Evolutionary conservation across 31 red algal genomes (phyloP).

Genomic region (Asparagopsis taxiformis): DNA sequence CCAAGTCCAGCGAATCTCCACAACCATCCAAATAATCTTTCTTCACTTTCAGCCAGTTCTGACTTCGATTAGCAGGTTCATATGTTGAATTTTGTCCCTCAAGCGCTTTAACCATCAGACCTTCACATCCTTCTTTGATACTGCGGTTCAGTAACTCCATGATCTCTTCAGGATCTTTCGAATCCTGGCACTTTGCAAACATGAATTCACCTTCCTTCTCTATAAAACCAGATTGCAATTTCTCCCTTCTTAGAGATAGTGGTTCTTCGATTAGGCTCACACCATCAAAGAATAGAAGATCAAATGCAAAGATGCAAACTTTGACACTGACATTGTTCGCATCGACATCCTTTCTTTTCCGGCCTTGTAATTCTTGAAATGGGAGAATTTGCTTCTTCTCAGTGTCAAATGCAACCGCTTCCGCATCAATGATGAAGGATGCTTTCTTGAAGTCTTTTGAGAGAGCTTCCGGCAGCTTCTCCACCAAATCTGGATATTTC

Average conservation of each 20-base stretch:
- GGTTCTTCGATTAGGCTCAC: conserved; percentile 67
- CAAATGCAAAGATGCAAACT: conserved; percentile 98
- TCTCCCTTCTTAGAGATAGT: conserved; percentile 49
- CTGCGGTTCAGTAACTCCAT: conserved; percentile 76
- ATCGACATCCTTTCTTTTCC: conserved; percentile 90
- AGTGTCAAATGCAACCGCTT: conserved; percentile 90
- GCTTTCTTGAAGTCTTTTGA: conserved; percentile 26
- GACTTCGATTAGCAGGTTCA: conserved; percentile 95
- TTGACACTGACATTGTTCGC: conserved; percentile 82
- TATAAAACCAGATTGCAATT: conserved; percentile 51
- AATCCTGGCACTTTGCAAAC: conserved; percentile 87
- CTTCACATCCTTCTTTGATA: conserved; percentile 93
- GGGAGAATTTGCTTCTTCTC: conserved; percentile 75
- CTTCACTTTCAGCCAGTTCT: conserved; percentile 99
- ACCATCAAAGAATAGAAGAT: conserved; percentile 90
- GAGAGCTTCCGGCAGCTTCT: conserved; percentile 40
- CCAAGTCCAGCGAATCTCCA: conserved; percentile 97
- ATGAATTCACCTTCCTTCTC: conserved; percentile 71
- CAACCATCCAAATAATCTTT: conserved; percentile 97
- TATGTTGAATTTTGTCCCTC: conserved; percentile 87
- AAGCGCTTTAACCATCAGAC: conserved; percentile 99
- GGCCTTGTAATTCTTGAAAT: conserved; percentile 90
- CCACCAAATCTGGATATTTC: conserved; percentile 96
- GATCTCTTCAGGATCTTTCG: conserved; percentile 77
- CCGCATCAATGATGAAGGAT: conserved; percentile 92